Evolutionary conservation across 1,284 basidiomycete species (phyloP).

Genomic region (Microbotryum violaceum): DNA sequence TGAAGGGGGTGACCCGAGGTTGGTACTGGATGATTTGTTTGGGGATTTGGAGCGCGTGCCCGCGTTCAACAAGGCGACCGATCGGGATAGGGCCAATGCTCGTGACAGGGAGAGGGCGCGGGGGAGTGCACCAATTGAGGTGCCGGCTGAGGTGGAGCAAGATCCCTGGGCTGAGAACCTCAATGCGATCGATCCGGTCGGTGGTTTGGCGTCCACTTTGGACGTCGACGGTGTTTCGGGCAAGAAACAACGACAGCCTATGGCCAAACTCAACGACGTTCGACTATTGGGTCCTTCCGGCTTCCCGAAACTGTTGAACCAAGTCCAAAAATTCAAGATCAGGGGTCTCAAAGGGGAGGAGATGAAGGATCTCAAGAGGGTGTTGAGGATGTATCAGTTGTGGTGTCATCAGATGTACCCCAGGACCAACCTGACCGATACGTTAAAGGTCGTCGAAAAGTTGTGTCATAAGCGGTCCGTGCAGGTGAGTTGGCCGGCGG

Average conservation of each 20-base stretch:
- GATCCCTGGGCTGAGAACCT: too few species aligned
- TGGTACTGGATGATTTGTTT: conserved; percentile 54
- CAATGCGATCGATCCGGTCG: too few species aligned
- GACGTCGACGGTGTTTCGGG: background rate
- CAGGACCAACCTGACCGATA: conserved; percentile 73
- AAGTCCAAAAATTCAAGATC: conserved; percentile 63
- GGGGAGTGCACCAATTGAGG: too few species aligned
- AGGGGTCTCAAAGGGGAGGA: conserved; percentile 81
- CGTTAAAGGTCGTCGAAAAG: conserved; percentile 70
- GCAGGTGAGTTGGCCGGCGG: conserved; percentile 54
- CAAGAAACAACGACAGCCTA: conserved; percentile 32
- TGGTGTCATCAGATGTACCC: conserved; percentile 89
- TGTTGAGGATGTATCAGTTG: conserved; percentile 76
- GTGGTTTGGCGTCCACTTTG: background rate
- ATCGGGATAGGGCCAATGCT: too few species aligned
- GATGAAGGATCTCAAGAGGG: conserved; percentile 66
- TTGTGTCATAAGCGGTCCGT: conserved; percentile 73
- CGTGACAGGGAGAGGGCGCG: too few species aligned
- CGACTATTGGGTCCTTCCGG: conserved; percentile 60
- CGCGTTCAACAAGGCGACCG: too few species aligned
- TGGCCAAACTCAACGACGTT: conserved; percentile 33
- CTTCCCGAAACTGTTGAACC: conserved; percentile 64
- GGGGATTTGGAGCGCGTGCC: conserved; percentile 48
- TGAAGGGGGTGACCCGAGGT: conserved; percentile 12
- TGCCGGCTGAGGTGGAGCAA: too few species aligned